These are phyloP conservation scores for Globisporangium spinosum DNA, from an alignment of 352 stramenopile genomes.

Conservation along the genomic window DNA sequence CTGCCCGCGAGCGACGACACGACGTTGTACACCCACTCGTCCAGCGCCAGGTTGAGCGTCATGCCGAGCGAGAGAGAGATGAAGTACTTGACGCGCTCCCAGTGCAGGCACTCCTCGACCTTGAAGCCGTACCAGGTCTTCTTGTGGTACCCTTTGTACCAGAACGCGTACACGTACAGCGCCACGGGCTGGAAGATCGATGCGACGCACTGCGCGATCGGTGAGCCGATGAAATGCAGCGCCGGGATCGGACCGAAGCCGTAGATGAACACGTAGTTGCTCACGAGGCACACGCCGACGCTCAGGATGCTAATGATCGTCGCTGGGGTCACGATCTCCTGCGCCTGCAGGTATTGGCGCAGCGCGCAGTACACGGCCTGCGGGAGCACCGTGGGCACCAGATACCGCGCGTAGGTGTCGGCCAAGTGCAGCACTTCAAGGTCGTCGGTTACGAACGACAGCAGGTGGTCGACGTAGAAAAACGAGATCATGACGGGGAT, in stretches of 20 bases:
- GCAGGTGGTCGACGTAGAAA: slow-evolving; percentile 74
- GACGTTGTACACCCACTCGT: slow-evolving; percentile 81
- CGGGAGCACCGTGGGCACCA: slow-evolving; percentile 61
- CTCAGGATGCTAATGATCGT: slow-evolving; percentile 74
- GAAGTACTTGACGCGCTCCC: slow-evolving; percentile 64
- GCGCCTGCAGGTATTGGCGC: slow-evolving; percentile 74
- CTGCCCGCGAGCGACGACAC: slow-evolving; percentile 66
- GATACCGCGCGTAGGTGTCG: slow-evolving; percentile 53
- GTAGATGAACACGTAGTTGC: slow-evolving; percentile 84
- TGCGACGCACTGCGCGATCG: slow-evolving; percentile 62
- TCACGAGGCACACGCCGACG: slow-evolving; percentile 56
- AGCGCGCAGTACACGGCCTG: slow-evolving; percentile 70
- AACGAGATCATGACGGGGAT: slow-evolving; percentile 79
- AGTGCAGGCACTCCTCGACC: slow-evolving; percentile 45
- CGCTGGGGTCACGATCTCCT: slow-evolving; percentile 76
- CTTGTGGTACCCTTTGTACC: slow-evolving; percentile 77
- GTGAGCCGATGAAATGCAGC: slow-evolving; percentile 69
- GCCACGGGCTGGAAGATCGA: slow-evolving; percentile 74
- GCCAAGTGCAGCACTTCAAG: slow-evolving; percentile 52
- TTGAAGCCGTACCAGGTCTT: slow-evolving; percentile 78
- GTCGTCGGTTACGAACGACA: slow-evolving; percentile 68
- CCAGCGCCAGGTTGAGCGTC: slow-evolving; percentile 72
- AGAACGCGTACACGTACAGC: slow-evolving; percentile 66
- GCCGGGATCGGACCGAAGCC: slow-evolving; percentile 52
- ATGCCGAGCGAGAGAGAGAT: slow-evolving; percentile 63